These are phyloP conservation scores for Verticillium nonalfalfae DNA, from an alignment of 2,329 filamentous ascomycete genomes.

Conservation along the genomic window DNA sequence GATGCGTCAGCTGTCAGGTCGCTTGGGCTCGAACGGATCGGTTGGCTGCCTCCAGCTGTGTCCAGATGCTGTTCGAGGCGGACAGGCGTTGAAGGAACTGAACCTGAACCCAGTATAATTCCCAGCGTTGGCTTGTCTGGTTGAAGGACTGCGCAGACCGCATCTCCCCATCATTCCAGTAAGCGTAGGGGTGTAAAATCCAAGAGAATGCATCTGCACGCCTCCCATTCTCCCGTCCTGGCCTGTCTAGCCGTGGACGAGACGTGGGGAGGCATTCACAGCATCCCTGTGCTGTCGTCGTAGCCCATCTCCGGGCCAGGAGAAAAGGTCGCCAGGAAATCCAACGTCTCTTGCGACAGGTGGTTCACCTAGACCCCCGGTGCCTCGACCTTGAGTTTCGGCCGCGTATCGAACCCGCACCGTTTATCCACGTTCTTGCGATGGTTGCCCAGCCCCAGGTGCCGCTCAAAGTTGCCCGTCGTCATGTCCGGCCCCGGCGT, in stretches of 20 bases:
- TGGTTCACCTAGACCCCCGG: not conserved
- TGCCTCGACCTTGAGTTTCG: not conserved
- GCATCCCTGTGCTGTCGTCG: not conserved
- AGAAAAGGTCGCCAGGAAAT: not conserved
- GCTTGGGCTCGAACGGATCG: too few species aligned
- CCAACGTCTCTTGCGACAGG: not conserved
- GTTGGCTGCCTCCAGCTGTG: too few species aligned
- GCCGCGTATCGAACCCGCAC: slow-evolving; percentile 16
- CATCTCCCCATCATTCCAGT: too few species aligned
- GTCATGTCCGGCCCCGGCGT: slow-evolving; percentile 81
- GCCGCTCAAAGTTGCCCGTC: slow-evolving; percentile 86
- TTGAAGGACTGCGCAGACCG: too few species aligned
- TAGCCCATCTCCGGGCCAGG: not conserved
- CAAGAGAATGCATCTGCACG: too few species aligned
- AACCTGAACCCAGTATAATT: too few species aligned
- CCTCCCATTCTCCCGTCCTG: too few species aligned
- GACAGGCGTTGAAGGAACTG: too few species aligned
- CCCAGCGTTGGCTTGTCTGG: too few species aligned
- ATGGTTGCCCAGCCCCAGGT: slow-evolving; percentile 80
- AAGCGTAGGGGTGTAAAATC: too few species aligned
- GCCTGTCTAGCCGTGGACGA: not conserved
- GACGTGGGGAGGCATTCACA: not conserved
- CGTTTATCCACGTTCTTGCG: slow-evolving; percentile 55
- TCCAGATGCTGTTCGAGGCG: too few species aligned
- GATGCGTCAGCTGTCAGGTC: too few species aligned